Base-by-base conservation (phyloP, 1,284 basidiomycete species). In the Puccinia brachypodii region DNA sequence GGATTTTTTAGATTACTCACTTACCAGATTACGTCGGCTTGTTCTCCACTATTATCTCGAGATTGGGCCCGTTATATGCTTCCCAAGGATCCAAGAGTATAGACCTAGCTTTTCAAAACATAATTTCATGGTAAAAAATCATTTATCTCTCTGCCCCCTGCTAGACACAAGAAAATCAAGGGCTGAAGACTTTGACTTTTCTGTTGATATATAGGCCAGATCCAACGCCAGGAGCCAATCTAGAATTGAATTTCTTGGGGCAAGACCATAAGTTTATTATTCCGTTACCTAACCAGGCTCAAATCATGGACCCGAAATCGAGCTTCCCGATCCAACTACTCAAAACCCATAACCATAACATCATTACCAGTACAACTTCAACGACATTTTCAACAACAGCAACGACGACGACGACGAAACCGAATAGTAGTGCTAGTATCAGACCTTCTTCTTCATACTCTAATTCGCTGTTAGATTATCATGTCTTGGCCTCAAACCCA, bases 211-310 rank as follows among this genome's bases (percentile, higher is more conserved):
- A 16, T 28, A 78, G 76, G 76, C 76, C 76, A n/a, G 64, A 68
- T 88, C 93, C 88, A 84, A 86, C 82, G 0, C 89, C 91, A 60
- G 93, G 93, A 25, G 85, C 88, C 53, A 89, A 89, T 1, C 83
- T 93, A 28, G 92, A 95, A 85, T 89, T 96, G 8, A 93, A 93
- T 0, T 92, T 96, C 85, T 88, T 96, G 44, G 93, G 93, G 7
- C 89, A 91, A 3, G 91, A 94, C 1, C 86, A 95, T 14, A 90
- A 89, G 50, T 90, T 92, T 31, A 91, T 92, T 84, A 86, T 96
- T 8, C 95, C 95, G 0, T 88, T 90, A 76, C 89, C 88, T 19
- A 85, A 89, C 0, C 92, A 95, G 82, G 92, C 93, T 60, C 94
- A 95, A 84, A 88, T 90, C 28, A 88, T 89, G 1, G 89, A 89